A percentile compares a stretch with the other conserved stretches of the same genome.
Evolutionary conservation across 768 basidiomycete species (phyloP).

Genomic region (Trametes coccinea): DNA sequence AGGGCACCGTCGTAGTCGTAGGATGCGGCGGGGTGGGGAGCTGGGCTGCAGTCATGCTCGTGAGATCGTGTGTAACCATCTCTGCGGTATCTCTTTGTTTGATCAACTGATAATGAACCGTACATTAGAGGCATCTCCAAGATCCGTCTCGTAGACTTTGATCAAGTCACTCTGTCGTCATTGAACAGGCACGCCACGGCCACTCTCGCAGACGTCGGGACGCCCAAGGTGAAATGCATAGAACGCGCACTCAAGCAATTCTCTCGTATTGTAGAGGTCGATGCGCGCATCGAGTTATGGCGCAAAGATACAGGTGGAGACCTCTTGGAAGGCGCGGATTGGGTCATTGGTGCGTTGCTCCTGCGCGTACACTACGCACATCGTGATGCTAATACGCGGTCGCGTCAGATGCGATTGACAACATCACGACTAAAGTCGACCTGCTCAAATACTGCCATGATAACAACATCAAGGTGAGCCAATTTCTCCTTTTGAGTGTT

Average conservation of each 20-base stretch:
- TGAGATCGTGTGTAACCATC: slow-evolving; percentile 67
- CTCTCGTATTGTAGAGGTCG: slow-evolving; percentile 85
- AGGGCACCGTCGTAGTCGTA: slow-evolving; percentile 79
- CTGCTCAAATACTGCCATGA: slow-evolving; percentile 86
- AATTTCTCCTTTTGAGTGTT: neutral
- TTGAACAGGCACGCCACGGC: slow-evolving; percentile 96
- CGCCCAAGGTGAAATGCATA: slow-evolving; percentile 84
- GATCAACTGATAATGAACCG: neutral
- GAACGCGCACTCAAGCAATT: slow-evolving; percentile 68
- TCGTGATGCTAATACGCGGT: slow-evolving; percentile 23
- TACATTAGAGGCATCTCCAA: slow-evolving; percentile 64
- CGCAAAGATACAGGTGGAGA: slow-evolving; percentile 73
- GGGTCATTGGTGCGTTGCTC: slow-evolving; percentile 73
- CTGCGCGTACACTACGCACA: neutral
- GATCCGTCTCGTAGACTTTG: slow-evolving; percentile 89
- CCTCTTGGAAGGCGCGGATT: slow-evolving; percentile 83
- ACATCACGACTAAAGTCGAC: slow-evolving; percentile 95
- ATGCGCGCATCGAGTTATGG: slow-evolving; percentile 84
- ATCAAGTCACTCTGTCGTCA: slow-evolving; percentile 93
- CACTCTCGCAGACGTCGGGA: slow-evolving; percentile 85
- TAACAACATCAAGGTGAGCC: slow-evolving; percentile 68
- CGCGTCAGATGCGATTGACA: slow-evolving; percentile 89
- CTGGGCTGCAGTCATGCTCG: slow-evolving; percentile 94
- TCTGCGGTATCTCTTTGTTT: neutral
- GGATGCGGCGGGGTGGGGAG: slow-evolving; percentile 98